These are phyloP conservation scores for Penicillium maclennaniae DNA, from an alignment of 495 filamentous ascomycete genomes.

Conservation along the genomic window DNA sequence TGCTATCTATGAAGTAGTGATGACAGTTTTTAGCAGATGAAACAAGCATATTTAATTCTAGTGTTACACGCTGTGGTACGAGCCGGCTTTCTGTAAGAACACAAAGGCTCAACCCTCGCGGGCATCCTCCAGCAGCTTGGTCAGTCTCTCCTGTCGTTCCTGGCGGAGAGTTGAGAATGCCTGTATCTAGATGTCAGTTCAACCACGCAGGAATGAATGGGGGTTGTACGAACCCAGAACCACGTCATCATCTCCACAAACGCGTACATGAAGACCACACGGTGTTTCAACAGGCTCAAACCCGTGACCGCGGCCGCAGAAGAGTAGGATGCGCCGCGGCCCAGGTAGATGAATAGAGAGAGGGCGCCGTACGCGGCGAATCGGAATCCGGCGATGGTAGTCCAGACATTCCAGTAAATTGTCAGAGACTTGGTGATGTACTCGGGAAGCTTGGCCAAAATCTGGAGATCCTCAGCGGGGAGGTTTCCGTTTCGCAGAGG, in stretches of 20 bases:
- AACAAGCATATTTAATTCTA: slow-evolving; percentile 3
- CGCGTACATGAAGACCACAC: slow-evolving; percentile 76
- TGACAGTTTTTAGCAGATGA: slow-evolving; percentile 3
- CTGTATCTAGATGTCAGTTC: slow-evolving; percentile 47
- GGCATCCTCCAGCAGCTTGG: slow-evolving; percentile 34
- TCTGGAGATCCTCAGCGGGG: slow-evolving; percentile 26
- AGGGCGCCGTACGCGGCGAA: slow-evolving; percentile 62
- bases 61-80: slow-evolving; percentile 8
- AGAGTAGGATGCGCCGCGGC: slow-evolving; percentile 36
- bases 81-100: background rate
- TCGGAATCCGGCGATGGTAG: slow-evolving; percentile 63
- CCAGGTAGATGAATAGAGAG: slow-evolving; percentile 65
- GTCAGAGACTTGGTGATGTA: slow-evolving; percentile 30
- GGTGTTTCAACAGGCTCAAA: slow-evolving; percentile 65
- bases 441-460: slow-evolving; percentile 37
- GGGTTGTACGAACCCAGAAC: slow-evolving; percentile 67
- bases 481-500: slow-evolving; percentile 26
- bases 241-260: slow-evolving; percentile 82
- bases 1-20: slow-evolving; percentile 7
- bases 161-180: slow-evolving; percentile 41
- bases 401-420: slow-evolving; percentile 71
- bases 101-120: slow-evolving; percentile 8
- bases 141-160: slow-evolving; percentile 39
- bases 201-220: background rate
- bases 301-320: slow-evolving; percentile 23